These are phyloP conservation scores for Trichomonas tenax DNA, from an alignment of 208 protist genomes.

Conservation along the genomic window DNA sequence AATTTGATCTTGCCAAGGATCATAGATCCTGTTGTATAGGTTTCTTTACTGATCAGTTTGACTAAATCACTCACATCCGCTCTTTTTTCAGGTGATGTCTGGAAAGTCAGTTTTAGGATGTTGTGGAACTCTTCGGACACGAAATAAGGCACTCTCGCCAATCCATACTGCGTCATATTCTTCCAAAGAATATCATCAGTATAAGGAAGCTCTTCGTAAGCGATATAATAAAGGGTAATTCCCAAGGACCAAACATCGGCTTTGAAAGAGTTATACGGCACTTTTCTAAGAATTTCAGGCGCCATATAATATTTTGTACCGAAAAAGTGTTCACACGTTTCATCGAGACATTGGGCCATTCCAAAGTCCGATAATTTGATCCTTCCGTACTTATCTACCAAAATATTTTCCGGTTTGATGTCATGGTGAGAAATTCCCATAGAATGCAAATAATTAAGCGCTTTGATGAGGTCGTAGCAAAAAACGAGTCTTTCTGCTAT, in stretches of 20 bases:
- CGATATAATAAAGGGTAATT: conserved; percentile 32
- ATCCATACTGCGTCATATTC: not conserved
- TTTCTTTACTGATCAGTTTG: not conserved
- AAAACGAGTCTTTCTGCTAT: conserved; percentile 7
- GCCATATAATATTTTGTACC: conserved; percentile 50
- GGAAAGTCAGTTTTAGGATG: not conserved
- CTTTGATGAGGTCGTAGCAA: conserved; percentile 24
- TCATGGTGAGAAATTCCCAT: conserved; percentile 34
- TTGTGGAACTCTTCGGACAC: not conserved
- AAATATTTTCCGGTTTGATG: conserved; percentile 38
- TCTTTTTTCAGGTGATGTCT: not conserved
- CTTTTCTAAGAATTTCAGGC: conserved; percentile 42
- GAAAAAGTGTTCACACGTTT: conserved; percentile 29
- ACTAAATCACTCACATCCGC: not conserved
- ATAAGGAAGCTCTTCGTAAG: not conserved
- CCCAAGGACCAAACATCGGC: conserved; percentile 53
- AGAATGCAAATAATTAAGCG: conserved; percentile 28
- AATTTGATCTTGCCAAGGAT: too few species aligned
- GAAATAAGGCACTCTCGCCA: not conserved
- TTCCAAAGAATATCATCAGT: not conserved
- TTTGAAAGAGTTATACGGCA: conserved; percentile 35
- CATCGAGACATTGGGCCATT: conserved; percentile 34
- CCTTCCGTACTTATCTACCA: conserved; percentile 31
- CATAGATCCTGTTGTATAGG: not conserved
- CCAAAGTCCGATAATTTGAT: conserved; percentile 56